phyloP scores from a whole-genome alignment of 2,329 filamentous ascomycete species.

The Fusarium mexicanum region DNA sequence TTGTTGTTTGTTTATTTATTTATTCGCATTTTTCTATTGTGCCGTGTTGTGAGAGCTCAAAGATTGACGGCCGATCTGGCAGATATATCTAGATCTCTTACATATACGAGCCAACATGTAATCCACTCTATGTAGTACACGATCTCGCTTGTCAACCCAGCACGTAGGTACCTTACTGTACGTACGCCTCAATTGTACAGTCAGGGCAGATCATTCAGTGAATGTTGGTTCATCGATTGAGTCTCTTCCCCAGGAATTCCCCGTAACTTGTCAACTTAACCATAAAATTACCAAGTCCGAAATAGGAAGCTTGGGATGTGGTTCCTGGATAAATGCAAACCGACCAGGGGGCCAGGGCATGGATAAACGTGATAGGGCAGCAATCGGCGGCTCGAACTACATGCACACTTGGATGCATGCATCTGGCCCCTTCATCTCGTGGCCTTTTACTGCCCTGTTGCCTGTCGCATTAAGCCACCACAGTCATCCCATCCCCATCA shows the following conservation, averaged over 20 bases:
- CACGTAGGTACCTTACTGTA: neutral
- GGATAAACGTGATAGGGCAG: constrained; percentile 16
- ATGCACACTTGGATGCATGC: neutral
- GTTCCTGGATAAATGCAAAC: constrained; percentile 38
- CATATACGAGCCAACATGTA: constrained; percentile 12
- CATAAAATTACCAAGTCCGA: constrained; percentile 24
- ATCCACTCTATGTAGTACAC: neutral
- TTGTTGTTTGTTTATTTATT: neutral
- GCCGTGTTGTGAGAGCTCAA: neutral
- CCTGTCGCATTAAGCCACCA: constrained; percentile 3
- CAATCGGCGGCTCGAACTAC: constrained; percentile 19
- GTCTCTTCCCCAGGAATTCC: neutral
- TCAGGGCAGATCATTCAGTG: neutral
- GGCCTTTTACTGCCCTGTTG: constrained; percentile 7
- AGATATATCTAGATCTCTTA: constrained; percentile 10
- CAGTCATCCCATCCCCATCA: constrained; percentile 3
- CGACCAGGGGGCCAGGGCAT: constrained; percentile 11
- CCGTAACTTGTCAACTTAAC: constrained; percentile 20
- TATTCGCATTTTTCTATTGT: neutral
- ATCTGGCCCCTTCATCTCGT: constrained; percentile 20
- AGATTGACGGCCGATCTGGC: neutral
- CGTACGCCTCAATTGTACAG: constrained; percentile 30
- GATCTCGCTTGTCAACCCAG: constrained; percentile 27
- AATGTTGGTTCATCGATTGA: constrained; percentile 23
- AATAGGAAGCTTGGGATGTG: constrained; percentile 30